Evolutionary conservation across 2,329 filamentous ascomycete genomes (phyloP), one percentile per base, ranked within the genome.

Genomic region (Fonsecaea erecta): DNA sequence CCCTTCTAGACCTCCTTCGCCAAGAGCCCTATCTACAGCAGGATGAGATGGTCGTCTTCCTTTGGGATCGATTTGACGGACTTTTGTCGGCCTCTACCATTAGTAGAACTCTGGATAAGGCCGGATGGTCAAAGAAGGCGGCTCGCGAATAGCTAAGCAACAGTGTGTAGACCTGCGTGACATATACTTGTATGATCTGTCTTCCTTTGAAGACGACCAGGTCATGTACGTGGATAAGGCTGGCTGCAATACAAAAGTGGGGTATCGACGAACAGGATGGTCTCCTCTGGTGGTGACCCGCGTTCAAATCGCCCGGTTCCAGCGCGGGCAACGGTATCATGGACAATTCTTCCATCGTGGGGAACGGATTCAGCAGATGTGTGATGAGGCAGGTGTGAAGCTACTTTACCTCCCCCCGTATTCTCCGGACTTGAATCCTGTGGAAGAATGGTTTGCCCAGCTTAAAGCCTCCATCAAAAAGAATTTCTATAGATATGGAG

Each of bases 381-480:
- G 74, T 67, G 40, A 58, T 43, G 67, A 72, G 8, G 73, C 72
- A 43, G 71, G 75, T 35, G 75, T 77, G 32, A 73, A 74, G 68
- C 69, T 77, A 14, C 34, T 73, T 48, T 77, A 74, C 70, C 62
- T 78, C 30, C 73, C 75, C 37, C 76, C 72, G 28, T 78, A 78
- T 64, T 78, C 73, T 46, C 76, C 74, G 24, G 73, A 77, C 67
- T 68, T 77, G 4, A 77, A 78, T 66, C 75, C 73, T 28, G 76
- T 78, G 66, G 72, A 78, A 67, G 73, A 77, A 67, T 74, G 75
- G 60, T 79, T 78, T 71, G 64, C 72, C n/a, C 74, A 76, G 60
- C 67, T 78, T 7, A 78, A 79, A 63, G 68, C 65, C 28, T 76
- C 73, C 60, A 75, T 78, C 37, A 74, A 73, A 66, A 70, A 68